Conservation (phyloP, 2,329 filamentous ascomycete species). For the Epichloe coenophiala region DNA sequence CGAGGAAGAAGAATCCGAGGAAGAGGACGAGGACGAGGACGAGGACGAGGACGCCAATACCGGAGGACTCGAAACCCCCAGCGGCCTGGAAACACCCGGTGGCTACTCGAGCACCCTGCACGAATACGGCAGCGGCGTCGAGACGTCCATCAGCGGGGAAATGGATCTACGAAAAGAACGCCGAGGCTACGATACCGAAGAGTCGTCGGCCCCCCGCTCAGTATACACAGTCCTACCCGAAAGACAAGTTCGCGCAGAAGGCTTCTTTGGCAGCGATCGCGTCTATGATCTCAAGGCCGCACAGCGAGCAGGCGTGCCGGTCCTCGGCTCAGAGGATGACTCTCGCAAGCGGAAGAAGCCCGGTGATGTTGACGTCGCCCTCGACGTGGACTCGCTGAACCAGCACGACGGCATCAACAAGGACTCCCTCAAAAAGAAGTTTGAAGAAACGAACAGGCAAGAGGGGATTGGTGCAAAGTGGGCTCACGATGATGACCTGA, state of each 20-base stretch:
- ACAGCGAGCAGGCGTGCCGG: slow-evolving; percentile 43
- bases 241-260: slow-evolving; percentile 24
- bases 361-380: slow-evolving; percentile 83
- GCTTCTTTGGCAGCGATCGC: too few species aligned
- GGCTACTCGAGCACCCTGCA: slow-evolving; percentile 70
- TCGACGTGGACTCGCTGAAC: slow-evolving; percentile 72
- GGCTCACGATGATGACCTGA: slow-evolving; percentile 75
- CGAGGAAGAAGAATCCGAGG: slow-evolving; percentile 44
- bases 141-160: slow-evolving; percentile 69
- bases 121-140: slow-evolving; percentile 57
- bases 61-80: slow-evolving; percentile 56
- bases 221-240: slow-evolving; percentile 88
- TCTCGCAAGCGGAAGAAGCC: slow-evolving; percentile 83
- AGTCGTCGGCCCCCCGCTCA: slow-evolving; percentile 56
- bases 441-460: slow-evolving; percentile 56
- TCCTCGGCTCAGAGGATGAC: slow-evolving; percentile 71
- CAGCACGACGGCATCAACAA: slow-evolving; percentile 67
- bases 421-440: slow-evolving; percentile 67
- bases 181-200: slow-evolving; percentile 78
- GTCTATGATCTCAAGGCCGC: not conserved
- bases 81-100: slow-evolving; percentile 66
- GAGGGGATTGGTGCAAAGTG: slow-evolving; percentile 56
- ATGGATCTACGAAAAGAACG: slow-evolving; percentile 80
- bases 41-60: slow-evolving; percentile 47
- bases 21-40: slow-evolving; percentile 5